Evolutionary conservation across 2,329 filamentous ascomycete species (phyloP), one percentile per base, ranked within the genome.

Genomic region (Botrytis squamosa): DNA sequence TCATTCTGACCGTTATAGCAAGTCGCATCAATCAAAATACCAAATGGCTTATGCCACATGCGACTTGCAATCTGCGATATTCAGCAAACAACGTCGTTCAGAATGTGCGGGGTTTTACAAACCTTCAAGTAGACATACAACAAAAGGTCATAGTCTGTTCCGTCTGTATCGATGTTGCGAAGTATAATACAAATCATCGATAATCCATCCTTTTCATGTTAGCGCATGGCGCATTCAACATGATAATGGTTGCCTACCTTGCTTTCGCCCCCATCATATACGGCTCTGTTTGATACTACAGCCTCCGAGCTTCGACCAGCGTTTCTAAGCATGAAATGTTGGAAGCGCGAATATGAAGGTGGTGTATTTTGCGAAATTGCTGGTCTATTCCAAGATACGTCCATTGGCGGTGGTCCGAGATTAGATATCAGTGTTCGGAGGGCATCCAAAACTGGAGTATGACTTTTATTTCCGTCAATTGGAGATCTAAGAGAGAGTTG

Each of bases 311-410:
- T 89, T 55, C 88, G 86, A 76, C 90, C 90, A 2, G 90, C 90
- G 79, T 92, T 91, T 29, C 88, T 87, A 64, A 92, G 85, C 90
- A 92, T 92, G 78, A 92, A 92, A 76, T 92, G 89, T 76, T 92
- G 90, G 76, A 92, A 92, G 38, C 89, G 85, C 3, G 90, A 91
- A 80, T 92, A 92, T 10, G 88, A 83, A 1, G 89, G 88, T 7
- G 90, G 90, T 29, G 83, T 88, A 76, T 92, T 92, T 40, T 85
- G 81, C 1, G 88, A 88, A n/a, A 92, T 88, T 68, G 88, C 86
- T 16, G 90, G 90, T 68, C 90, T 84, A 76, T 91, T 92, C 89
- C 90, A 92, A 1, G 90, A 91, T 10, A 92, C 88, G 63, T 90
- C 89, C 76, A 92, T 83, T 1, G 90, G 90, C 29, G 90, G 90